Evolutionary conservation across 345 rosid species (phyloP), one percentile per base, ranked within the genome.

Genomic region (Bruguiera gymnorhiza): DNA sequence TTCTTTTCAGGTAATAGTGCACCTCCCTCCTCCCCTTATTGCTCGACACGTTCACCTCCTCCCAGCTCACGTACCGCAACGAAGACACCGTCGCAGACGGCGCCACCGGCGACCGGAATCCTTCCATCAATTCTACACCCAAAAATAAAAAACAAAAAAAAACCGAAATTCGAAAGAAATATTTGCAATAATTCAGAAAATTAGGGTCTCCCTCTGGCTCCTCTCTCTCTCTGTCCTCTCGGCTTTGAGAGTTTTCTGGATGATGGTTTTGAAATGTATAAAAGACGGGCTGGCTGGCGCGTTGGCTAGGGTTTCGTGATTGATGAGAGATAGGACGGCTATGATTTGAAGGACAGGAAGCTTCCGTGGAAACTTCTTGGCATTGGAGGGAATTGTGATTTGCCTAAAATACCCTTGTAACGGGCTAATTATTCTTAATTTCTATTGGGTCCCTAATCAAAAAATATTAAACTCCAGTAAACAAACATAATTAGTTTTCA

Each of bases 21-120:
- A 89, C 82, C 85, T 79, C 92, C 5, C 75, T 78, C 80, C 83
- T 84, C 60, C 88, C 92, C 57, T 67, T 81, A n/a, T 79, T 78
- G 81, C 60, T 77, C 55, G 78, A 81, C 65, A 77, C 85, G 50
- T 70, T 74, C 73, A 77, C 84, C 92, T 89, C 92, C 61, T 79
- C 88, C 97, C 97, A 92, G 46, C 88, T 78, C 27, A 77, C 83
- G 77, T 92, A 92, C 39, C 71, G 51, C 62, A 23, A 15, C 69
- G 64, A 56, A 32, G 78, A 52, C 76, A 68, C 61, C 75, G 60
- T 37, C 6, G 62, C 77, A 36, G 71, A 60, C 75, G 57, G 36
- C 6, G 62, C 79, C 64, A 77, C 32, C 18, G 80, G 59, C 77
- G 85, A 71, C 72, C 55, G 29, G 9, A 59, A 60, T 34, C 58